A percentile compares a stretch with the other conserved stretches of the same genome.
Evolutionary conservation across 495 filamentous ascomycete genomes (phyloP).

Genomic region (Patellaria atrata): DNA sequence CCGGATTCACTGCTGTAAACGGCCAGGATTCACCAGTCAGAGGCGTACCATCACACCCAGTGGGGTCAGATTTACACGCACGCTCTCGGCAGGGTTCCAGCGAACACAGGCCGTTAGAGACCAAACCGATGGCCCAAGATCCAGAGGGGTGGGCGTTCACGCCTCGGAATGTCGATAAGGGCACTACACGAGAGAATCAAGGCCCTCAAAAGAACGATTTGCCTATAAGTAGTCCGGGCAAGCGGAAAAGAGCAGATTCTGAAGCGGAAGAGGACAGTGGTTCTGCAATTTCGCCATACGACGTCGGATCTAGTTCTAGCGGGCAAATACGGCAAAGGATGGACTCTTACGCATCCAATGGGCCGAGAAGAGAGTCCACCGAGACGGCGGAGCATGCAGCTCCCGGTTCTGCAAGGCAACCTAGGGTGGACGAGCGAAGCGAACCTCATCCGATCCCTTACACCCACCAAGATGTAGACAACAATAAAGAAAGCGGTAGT

Average conservation of each 20-base stretch:
- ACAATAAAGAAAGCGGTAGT: conserved; percentile 7
- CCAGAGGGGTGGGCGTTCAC: conserved; percentile 8
- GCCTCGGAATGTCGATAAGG: conserved; percentile 3
- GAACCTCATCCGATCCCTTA: too few relatives aligned
- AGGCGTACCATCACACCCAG: conserved; percentile 13
- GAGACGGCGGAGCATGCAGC: conserved; percentile 2
- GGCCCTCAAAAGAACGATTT: too few relatives aligned
- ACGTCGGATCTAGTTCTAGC: neutral
- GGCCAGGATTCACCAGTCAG: conserved; percentile 15
- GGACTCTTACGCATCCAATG: conserved; percentile 8
- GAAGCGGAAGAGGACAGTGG: conserved; percentile 7
- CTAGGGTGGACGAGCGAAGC: too few relatives aligned
- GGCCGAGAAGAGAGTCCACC: conserved; percentile 6
- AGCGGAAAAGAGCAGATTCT: conserved; percentile 16
- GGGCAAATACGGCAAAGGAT: conserved; percentile 4
- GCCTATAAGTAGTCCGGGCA: conserved; percentile 5
- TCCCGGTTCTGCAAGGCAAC: conserved; percentile 4
- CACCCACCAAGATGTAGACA: conserved; percentile 8
- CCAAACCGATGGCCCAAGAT: conserved; percentile 5
- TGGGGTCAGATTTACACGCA: conserved; percentile 5
- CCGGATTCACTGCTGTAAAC: conserved; percentile 22
- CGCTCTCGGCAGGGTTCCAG: conserved; percentile 1
- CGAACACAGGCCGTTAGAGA: neutral
- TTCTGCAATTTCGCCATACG: conserved; percentile 1
- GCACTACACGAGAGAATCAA: conserved; percentile 1